Base-by-base conservation (phyloP, 1,284 basidiomycete genomes). In the Macrocybe sp. region DNA sequence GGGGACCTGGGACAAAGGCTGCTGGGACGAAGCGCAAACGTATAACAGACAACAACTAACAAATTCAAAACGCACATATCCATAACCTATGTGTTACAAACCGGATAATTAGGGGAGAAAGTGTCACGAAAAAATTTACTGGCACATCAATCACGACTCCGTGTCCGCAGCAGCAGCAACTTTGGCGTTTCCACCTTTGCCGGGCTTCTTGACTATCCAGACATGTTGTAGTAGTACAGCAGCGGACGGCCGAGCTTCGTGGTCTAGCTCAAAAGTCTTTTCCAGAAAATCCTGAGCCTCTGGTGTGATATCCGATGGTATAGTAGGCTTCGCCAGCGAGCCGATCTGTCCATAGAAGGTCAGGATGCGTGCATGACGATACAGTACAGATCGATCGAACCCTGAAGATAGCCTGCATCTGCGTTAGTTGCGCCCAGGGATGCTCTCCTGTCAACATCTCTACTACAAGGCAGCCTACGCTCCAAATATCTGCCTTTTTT, bases 401-500 rank as follows among this genome's bases (percentile, higher is more conserved):
- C 79, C 88, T 91, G 76, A 92, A 98, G 61, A 97, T 97, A 50
- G 92, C 93, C 70, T 97, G 94, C 94, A 98, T 98, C 69, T 99
- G 96, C n/a, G 90, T 95, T 28, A 99, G 74, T 54, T 93, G 89
- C 0, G 96, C 90, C 90, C 93, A 99, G 0, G 97, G 97, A 65
- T 97, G 96, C 57, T 94, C 88, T 3, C 96, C 96, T 0, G 93
- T 97, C 49, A 99, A 74, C 97, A 99, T 99, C 67, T 99, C 97
- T 12, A 99, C 93, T 10, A 98, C 89, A 43, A 99, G 71, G 66
- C 97, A 99, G 2, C 97, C 97, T 0, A 99, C 85, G 60, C 90
- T 93, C 97, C 97, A 99, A 45, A 99, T 97, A 65, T 99, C 97
- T 5, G 95, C 95, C 62, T 97, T 97, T 59, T 79, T 81, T 4